A percentile compares a stretch with the other conserved stretches of the same genome.
Conservation (phyloP, 371 early-diverging fungal genomes). For the Edhazardia aedis region DNA sequence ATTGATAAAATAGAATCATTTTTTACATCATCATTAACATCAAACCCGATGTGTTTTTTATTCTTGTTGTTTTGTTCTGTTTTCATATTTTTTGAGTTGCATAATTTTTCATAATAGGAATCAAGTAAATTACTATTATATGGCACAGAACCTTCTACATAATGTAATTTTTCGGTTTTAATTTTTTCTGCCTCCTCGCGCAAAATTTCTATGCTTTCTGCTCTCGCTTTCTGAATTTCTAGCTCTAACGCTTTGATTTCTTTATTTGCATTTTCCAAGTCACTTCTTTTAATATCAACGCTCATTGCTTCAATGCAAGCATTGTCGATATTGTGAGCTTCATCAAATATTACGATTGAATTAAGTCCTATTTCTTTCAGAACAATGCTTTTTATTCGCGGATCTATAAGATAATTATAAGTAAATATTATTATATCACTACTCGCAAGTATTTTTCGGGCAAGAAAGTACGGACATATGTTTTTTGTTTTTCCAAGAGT, state of each 20-base stretch:
- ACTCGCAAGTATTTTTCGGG: slow-evolving; percentile 59
- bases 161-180: too few species aligned
- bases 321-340: slow-evolving; percentile 92
- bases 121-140: too few species aligned
- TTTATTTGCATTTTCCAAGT: slow-evolving; percentile 51
- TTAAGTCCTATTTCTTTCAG: slow-evolving; percentile 73
- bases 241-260: slow-evolving; percentile 13
- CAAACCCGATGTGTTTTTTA: too few species aligned
- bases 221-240: background rate
- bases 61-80: too few species aligned
- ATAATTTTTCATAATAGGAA: too few species aligned
- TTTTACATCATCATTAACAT: too few species aligned
- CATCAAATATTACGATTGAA: slow-evolving; percentile 91
- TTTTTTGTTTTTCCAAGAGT: slow-evolving; percentile 53
- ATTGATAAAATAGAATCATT: too few species aligned
- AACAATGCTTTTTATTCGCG: slow-evolving; percentile 82
- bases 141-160: too few species aligned
- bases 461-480: slow-evolving; percentile 80
- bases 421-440: slow-evolving; percentile 92
- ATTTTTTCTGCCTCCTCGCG: slow-evolving; percentile 1
- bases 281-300: slow-evolving; percentile 66
- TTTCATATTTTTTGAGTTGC: too few species aligned
- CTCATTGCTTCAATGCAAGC: slow-evolving; percentile 78
- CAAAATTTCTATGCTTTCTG: background rate
- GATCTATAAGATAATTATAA: slow-evolving; percentile 94